A percentile compares a stretch with the other conserved stretches of the same genome.
Evolutionary conservation across 345 rosid genomes (phyloP).

Genomic region (Syzygium aromaticum): DNA sequence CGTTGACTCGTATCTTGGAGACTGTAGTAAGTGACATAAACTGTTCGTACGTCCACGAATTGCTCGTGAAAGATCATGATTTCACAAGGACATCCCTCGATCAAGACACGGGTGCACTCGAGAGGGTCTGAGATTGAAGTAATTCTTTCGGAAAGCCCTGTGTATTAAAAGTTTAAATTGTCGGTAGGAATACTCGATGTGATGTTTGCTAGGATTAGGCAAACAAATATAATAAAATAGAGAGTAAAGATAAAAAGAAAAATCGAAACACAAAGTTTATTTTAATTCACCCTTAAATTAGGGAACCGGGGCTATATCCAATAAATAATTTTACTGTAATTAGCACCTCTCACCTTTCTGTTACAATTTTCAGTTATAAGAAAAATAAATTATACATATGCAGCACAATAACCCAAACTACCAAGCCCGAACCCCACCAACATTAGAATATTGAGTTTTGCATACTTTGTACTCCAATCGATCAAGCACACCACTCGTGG

Average conservation of each 20-base stretch:
- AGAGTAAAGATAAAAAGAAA: too few species aligned
- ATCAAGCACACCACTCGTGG: background rate
- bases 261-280: too few species aligned
- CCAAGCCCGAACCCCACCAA: too few species aligned
- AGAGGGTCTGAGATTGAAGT: background rate
- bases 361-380: too few species aligned
- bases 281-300: too few species aligned
- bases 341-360: too few species aligned
- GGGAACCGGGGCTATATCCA: too few species aligned
- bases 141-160: background rate
- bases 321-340: too few species aligned
- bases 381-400: too few species aligned
- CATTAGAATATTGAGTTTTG: background rate
- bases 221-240: too few species aligned
- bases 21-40: too few species aligned
- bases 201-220: background rate
- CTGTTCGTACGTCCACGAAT: background rate
- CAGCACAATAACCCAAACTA: too few species aligned
- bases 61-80: background rate
- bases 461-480: background rate
- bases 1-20: background rate
- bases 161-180: background rate
- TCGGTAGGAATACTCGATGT: background rate
- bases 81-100: background rate
- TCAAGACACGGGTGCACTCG: background rate